Evolutionary conservation across 805 yeast species (phyloP).

Genomic region (Yarrowia sp.): DNA sequence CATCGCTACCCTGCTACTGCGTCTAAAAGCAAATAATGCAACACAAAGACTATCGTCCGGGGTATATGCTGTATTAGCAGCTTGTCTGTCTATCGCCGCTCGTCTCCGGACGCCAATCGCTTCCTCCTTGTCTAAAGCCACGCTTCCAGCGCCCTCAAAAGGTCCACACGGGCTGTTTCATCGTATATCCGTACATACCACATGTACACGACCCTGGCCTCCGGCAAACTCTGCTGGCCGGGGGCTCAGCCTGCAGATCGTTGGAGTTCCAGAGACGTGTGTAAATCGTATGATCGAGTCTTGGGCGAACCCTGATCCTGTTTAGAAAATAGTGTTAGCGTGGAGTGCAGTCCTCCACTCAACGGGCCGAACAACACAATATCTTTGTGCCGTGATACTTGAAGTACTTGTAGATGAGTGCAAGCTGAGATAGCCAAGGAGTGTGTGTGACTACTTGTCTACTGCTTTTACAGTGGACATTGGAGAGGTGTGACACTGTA

Average conservation of each 20-base stretch:
- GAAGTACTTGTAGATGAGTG: neutral
- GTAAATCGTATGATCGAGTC: conserved; percentile 22
- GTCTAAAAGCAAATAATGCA: neutral
- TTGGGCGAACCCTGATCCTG: neutral
- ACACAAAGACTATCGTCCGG: neutral
- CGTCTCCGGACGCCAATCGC: neutral
- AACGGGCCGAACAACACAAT: conserved; percentile 20
- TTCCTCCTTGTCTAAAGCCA: neutral
- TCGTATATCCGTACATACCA: conserved; percentile 16
- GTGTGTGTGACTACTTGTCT: too few species aligned
- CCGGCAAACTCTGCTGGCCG: neutral
- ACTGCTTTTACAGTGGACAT: too few species aligned
- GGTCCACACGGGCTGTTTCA: neutral
- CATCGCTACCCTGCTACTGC: conserved; percentile 1
- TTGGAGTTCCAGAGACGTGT: neutral
- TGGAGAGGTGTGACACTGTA: too few species aligned
- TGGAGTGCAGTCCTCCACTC: conserved; percentile 8
- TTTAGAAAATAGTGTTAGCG: conserved; percentile 1
- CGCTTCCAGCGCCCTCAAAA: too few species aligned
- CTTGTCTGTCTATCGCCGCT: too few species aligned
- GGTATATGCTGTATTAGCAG: neutral
- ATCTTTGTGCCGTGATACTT: neutral
- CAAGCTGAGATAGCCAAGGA: too few species aligned
- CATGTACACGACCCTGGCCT: conserved; percentile 5
- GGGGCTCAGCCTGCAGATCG: conserved; percentile 35